phyloP scores from a whole-genome alignment of 768 basidiomycete species.

The Podaxis rugospora region DNA sequence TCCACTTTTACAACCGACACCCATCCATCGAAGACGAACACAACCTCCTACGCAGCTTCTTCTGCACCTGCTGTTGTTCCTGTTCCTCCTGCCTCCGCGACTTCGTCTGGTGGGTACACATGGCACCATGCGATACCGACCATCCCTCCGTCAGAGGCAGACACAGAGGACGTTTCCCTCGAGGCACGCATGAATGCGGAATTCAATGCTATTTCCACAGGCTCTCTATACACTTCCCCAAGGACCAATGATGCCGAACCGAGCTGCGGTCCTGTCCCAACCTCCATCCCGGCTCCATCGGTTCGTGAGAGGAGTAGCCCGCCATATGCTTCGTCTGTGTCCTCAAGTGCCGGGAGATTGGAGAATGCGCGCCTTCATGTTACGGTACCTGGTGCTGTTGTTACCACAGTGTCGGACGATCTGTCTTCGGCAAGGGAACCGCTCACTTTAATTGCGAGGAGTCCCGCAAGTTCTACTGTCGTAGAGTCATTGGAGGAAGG shows the following conservation, averaged over 20 bases:
- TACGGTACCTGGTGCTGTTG: not conserved
- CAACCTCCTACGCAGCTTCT: not conserved
- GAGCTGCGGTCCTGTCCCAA: not conserved
- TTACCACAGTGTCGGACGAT: too few species aligned
- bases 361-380: not conserved
- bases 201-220: conserved; percentile 35
- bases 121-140: conserved; percentile 11
- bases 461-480: conserved; percentile 6
- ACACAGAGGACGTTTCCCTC: conserved; percentile 15
- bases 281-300: not conserved
- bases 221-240: conserved; percentile 25
- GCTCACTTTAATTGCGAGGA: not conserved
- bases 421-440: not conserved
- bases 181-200: conserved; percentile 38
- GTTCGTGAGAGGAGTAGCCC: conserved; percentile 2
- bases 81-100: not conserved
- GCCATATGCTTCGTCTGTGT: not conserved
- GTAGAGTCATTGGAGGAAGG: conserved; percentile 11
- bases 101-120: not conserved
- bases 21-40: not conserved
- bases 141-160: conserved; percentile 22
- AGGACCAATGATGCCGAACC: conserved; percentile 1
- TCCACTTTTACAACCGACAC: not conserved
- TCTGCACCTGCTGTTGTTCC: not conserved
- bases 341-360: not conserved